Evolutionary conservation across 73 alveolate genomes (phyloP).

Genomic region (Stentor coeruleus): DNA sequence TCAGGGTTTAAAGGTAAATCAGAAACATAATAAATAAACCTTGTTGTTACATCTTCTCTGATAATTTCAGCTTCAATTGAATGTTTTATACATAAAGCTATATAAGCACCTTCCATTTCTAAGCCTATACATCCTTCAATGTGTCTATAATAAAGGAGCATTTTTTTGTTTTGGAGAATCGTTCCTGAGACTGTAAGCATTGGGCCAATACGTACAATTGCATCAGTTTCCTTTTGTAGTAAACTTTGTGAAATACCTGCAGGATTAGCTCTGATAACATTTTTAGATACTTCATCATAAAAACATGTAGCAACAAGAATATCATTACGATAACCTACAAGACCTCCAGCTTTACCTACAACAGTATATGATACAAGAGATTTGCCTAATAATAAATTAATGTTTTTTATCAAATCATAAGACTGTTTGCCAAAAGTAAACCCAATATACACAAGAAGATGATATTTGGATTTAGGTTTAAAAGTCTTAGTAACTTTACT

Average conservation of each 20-base stretch:
- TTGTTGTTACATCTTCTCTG: neutral
- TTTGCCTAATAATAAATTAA: neutral
- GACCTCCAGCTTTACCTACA: conserved; percentile 22
- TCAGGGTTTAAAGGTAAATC: conserved; percentile 24
- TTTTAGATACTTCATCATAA: neutral
- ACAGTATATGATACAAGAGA: neutral
- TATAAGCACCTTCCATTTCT: conserved; percentile 21
- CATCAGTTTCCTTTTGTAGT: neutral
- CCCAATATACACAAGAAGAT: conserved; percentile 1
- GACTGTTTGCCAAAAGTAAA: conserved; percentile 21
- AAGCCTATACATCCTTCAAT: neutral
- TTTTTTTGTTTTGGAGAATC: neutral
- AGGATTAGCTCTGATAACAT: neutral
- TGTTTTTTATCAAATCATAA: neutral
- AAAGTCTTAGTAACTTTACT: neutral
- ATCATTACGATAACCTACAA: neutral
- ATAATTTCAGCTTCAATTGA: neutral
- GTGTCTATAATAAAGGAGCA: neutral
- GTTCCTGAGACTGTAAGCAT: conserved; percentile 21
- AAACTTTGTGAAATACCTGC: neutral
- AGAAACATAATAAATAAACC: conserved; percentile 17
- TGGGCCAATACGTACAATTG: neutral
- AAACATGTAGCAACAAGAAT: neutral
- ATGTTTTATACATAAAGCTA: neutral
- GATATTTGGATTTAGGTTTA: neutral